Conservation (phyloP, 2,329 filamentous ascomycete genomes). For the Colletotrichum sublineola region DNA sequence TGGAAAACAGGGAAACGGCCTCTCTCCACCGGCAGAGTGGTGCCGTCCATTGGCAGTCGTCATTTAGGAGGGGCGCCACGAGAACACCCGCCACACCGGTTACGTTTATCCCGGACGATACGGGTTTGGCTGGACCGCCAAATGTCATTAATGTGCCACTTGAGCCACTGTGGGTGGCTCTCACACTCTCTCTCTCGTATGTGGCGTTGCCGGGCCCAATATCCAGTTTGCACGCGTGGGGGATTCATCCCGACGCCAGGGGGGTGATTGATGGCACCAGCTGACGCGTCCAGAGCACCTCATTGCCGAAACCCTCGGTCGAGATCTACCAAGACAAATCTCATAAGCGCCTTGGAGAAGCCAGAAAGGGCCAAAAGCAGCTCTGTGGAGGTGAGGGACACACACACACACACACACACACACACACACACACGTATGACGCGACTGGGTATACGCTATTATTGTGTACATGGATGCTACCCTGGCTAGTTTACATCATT, state of each 20-base stretch:
- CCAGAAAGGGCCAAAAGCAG: background rate
- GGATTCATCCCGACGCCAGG: too few species aligned
- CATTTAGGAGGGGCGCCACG: conserved; percentile 17
- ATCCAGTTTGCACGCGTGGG: too few species aligned
- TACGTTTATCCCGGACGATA: conserved; percentile 21
- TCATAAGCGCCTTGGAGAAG: background rate
- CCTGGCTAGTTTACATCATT: background rate
- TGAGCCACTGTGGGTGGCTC: conserved; percentile 23
- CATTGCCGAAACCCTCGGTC: background rate
- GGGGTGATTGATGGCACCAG: background rate
- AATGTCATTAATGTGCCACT: background rate
- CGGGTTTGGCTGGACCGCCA: conserved; percentile 19
- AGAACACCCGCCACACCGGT: conserved; percentile 29
- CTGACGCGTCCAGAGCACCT: conserved; percentile 26
- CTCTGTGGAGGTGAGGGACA: background rate
- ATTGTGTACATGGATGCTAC: background rate
- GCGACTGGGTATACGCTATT: background rate
- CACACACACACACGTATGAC: background rate
- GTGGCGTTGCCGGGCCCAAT: conserved; percentile 21
- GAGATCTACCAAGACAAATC: background rate
- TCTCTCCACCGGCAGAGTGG: conserved; percentile 25
- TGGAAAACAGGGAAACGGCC: conserved; percentile 40
- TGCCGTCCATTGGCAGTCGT: conserved; percentile 39
- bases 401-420: background rate
- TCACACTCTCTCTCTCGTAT: conserved; percentile 5